Evolutionary conservation across 1,284 basidiomycete species (phyloP).

Genomic region (Boletellus deceptivus): DNA sequence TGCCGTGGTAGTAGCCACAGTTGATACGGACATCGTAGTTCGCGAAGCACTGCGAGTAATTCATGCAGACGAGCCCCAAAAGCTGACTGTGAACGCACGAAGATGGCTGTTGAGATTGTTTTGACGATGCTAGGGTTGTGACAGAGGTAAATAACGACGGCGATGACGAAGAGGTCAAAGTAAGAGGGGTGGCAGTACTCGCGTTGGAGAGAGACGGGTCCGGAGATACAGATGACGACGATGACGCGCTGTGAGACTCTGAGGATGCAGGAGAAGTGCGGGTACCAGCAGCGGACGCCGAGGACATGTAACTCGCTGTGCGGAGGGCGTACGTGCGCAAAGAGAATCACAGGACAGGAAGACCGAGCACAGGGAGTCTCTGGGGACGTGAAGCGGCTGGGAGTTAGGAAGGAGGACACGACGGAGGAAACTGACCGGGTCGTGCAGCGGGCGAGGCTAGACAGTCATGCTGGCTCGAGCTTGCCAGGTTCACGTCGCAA

Average conservation of each 20-base stretch:
- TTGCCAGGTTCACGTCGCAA: too few species aligned
- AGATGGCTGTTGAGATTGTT: conserved; percentile 11
- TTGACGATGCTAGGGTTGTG: conserved; percentile 9
- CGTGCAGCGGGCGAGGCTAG: conserved; percentile 16
- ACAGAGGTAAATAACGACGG: conserved; percentile 4
- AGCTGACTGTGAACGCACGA: conserved; percentile 23
- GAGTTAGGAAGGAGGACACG: not conserved
- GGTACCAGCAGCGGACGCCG: conserved; percentile 8
- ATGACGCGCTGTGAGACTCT: conserved; percentile 6
- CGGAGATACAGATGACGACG: not conserved
- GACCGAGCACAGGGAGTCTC: not conserved
- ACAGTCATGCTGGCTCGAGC: conserved; percentile 16
- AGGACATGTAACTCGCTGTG: conserved; percentile 21
- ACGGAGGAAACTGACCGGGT: conserved; percentile 16
- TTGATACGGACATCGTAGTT: conserved; percentile 15
- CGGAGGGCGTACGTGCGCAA: conserved; percentile 6
- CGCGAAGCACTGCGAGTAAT: conserved; percentile 13
- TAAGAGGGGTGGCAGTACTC: not conserved
- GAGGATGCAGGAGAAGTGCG: conserved; percentile 1
- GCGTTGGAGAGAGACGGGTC: not conserved
- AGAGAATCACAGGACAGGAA: conserved; percentile 6
- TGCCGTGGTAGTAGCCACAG: conserved; percentile 2
- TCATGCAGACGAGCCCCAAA: conserved; percentile 13
- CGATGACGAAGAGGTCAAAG: conserved; percentile 4
- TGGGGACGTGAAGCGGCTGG: not conserved